Percentiles rank a stretch among this genome's conserved stretches.
phyloP scores from a whole-genome alignment of 441 rosid species.

The Kokia cookei region DNA sequence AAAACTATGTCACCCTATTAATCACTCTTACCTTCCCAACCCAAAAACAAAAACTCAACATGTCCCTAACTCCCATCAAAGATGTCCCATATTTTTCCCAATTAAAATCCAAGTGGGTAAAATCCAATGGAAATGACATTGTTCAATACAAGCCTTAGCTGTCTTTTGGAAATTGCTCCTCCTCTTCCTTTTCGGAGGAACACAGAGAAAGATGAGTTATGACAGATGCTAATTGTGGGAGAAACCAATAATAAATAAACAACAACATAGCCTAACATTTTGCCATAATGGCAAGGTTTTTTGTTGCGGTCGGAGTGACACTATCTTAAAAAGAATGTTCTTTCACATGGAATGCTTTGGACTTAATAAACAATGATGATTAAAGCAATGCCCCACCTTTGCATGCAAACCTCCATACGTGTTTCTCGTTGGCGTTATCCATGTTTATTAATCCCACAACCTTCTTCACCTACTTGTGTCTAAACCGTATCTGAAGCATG shows the following conservation, averaged over 20 bases:
- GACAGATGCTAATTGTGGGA: not conserved
- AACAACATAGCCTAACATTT: not conserved
- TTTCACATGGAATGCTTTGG: constrained; percentile 30
- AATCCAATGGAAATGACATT: constrained; percentile 5
- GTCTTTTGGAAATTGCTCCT: constrained; percentile 4
- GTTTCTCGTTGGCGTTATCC: not conserved
- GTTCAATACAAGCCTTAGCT: constrained; percentile 14
- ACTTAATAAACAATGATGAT: not conserved
- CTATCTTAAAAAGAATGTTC: constrained; percentile 27
- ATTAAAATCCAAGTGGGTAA: not conserved
- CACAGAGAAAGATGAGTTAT: not conserved
- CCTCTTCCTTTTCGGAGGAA: not conserved
- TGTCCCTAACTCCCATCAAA: constrained; percentile 21
- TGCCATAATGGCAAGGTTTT: not conserved
- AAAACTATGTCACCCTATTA: not conserved
- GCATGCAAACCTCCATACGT: not conserved
- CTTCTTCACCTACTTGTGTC: not conserved
- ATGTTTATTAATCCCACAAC: not conserved
- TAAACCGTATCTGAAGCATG: not conserved
- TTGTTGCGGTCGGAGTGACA: not conserved
- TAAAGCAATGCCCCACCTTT: constrained; percentile 20
- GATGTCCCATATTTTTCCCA: constrained; percentile 8
- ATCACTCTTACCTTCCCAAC: constrained; percentile 2
- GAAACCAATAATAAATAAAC: not conserved
- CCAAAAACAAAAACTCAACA: constrained; percentile 18